Conservation (phyloP, 2,329 filamentous ascomycete species). For the Venturiaceae sp. region DNA sequence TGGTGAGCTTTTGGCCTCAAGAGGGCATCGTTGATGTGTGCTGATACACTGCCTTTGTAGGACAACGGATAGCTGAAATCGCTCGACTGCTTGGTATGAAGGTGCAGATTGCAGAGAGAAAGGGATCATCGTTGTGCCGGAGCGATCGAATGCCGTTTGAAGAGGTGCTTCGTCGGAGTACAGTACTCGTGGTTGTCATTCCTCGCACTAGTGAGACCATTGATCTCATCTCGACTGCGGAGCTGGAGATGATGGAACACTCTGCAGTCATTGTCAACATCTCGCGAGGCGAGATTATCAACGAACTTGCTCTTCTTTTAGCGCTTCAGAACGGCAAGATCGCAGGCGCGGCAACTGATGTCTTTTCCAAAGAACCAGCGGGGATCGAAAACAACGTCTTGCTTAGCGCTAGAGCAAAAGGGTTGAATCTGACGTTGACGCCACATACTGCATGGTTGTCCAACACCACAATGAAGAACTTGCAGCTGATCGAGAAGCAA, state of each 20-base stretch:
- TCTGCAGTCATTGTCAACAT: constrained; percentile 40
- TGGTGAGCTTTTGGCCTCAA: constrained; percentile 18
- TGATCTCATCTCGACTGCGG: constrained; percentile 23
- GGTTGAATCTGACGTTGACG: constrained; percentile 40
- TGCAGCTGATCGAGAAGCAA: constrained; percentile 31
- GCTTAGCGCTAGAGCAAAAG: constrained; percentile 30
- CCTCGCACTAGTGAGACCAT: constrained; percentile 22
- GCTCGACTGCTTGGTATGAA: constrained; percentile 37
- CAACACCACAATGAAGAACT: constrained; percentile 35
- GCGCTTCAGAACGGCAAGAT: constrained; percentile 36
- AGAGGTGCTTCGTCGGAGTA: constrained; percentile 24
- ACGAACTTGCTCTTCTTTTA: constrained; percentile 37
- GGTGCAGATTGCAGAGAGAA: constrained; percentile 39
- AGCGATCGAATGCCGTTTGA: constrained; percentile 24
- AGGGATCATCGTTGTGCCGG: constrained; percentile 18
- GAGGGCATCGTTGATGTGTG: not conserved
- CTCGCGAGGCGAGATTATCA: constrained; percentile 40
- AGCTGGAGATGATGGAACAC: constrained; percentile 34
- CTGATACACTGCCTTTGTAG: constrained; percentile 13
- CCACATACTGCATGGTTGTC: constrained; percentile 47
- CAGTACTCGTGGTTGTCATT: constrained; percentile 26
- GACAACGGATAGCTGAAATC: constrained; percentile 34
- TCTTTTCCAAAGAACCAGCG: constrained; percentile 38
- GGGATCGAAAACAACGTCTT: constrained; percentile 30
- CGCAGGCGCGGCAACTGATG: constrained; percentile 41